Conservation (phyloP, 768 basidiomycete species). For the Neoboletus brunneissimus region DNA sequence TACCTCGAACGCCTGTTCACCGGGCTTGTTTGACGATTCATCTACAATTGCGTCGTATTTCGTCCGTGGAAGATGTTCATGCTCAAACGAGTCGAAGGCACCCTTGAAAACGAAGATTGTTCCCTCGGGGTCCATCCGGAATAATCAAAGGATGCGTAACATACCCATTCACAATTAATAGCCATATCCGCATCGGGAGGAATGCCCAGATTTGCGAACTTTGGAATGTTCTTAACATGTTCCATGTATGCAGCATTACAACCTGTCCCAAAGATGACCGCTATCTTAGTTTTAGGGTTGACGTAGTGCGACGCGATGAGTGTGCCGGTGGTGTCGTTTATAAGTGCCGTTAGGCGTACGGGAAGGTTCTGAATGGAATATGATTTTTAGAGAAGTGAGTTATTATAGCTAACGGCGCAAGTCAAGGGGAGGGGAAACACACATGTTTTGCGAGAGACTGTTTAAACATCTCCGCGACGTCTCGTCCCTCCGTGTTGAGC, state of each 20-base stretch:
- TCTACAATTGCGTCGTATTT: constrained; percentile 94
- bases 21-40: constrained; percentile 93
- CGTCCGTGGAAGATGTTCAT: constrained; percentile 91
- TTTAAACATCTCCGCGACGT: constrained; percentile 93
- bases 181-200: constrained; percentile 71
- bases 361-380: constrained; percentile 63
- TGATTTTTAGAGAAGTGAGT: neutral
- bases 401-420: neutral
- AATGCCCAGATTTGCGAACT: constrained; percentile 75
- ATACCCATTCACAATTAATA: constrained; percentile 97
- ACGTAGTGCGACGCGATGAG: constrained; percentile 97
- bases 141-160: constrained; percentile 13
- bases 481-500: constrained; percentile 83
- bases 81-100: constrained; percentile 94
- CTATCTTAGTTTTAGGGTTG: constrained; percentile 86
- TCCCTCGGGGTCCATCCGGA: neutral
- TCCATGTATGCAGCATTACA: constrained; percentile 99
- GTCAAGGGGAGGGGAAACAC: constrained; percentile 27
- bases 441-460: constrained; percentile 76
- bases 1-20: constrained; percentile 91
- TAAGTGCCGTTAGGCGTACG: constrained; percentile 78
- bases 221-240: constrained; percentile 77
- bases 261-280: constrained; percentile 96
- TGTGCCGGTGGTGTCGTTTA: constrained; percentile 98
- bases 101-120: constrained; percentile 48